phyloP scores from a whole-genome alignment of 257 asterid genomes.

The Jaltomata sinuosa region DNA sequence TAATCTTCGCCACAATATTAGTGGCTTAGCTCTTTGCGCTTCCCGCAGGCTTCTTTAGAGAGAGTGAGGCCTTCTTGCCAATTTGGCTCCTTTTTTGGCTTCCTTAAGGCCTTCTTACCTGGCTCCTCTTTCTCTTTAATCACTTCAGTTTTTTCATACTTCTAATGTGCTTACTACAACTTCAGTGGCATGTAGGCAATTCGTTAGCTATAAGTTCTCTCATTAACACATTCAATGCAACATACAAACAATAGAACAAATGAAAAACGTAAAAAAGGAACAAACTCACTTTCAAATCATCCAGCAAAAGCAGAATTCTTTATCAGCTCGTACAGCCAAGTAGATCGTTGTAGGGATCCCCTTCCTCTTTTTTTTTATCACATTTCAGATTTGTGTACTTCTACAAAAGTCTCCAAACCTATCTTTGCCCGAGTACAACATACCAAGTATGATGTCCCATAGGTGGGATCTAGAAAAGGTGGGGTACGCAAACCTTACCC shows the following conservation, averaged over 20 bases:
- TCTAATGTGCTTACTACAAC: neutral
- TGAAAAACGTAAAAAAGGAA: neutral
- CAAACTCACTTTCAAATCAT: neutral
- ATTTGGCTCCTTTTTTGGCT: neutral
- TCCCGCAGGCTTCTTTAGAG: too few relatives aligned
- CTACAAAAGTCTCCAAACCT: neutral
- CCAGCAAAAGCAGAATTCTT: neutral
- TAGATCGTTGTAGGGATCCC: neutral
- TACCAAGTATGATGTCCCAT: too few relatives aligned
- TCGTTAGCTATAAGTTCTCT: neutral
- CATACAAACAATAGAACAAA: neutral
- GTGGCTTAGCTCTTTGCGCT: neutral
- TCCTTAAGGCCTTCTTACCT: neutral
- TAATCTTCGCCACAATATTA: neutral
- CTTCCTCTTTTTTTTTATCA: neutral
- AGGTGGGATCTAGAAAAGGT: too few relatives aligned
- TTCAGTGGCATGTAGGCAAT: neutral
- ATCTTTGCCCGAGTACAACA: neutral
- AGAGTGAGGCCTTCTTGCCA: neutral
- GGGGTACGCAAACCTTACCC: too few relatives aligned
- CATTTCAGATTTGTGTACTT: neutral
- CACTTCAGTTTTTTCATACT: neutral
- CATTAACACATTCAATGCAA: neutral
- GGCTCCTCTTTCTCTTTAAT: neutral
- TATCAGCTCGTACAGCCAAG: neutral